Conservation (phyloP, 169 alveolate species). For the Plasmodium vivax region DNA sequence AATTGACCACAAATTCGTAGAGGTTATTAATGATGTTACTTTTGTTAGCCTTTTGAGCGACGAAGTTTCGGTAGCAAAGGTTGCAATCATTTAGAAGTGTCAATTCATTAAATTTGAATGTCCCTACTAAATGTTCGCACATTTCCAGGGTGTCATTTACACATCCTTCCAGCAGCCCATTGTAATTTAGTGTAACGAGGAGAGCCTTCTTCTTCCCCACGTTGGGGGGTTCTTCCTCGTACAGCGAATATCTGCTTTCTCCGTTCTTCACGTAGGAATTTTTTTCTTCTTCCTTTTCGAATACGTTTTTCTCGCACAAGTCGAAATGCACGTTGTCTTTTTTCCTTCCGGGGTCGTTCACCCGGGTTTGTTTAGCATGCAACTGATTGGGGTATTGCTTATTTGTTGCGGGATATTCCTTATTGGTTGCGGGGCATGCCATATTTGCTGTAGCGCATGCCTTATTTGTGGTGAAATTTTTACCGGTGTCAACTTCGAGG, state of each 20-base stretch:
- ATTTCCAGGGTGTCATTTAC: slow-evolving; percentile 38
- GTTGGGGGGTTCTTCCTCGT: slow-evolving; percentile 17
- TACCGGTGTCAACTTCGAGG: neutral
- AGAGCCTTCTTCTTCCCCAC: slow-evolving; percentile 61
- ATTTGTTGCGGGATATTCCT: too few species aligned
- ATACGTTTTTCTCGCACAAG: neutral
- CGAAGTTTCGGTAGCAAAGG: slow-evolving; percentile 31
- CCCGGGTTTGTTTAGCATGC: neutral
- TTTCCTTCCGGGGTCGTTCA: neutral
- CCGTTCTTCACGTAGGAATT: neutral
- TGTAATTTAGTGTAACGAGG: slow-evolving; percentile 28
- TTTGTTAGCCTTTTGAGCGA: slow-evolving; percentile 56
- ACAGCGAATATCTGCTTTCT: slow-evolving; percentile 1
- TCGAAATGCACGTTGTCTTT: slow-evolving; percentile 5
- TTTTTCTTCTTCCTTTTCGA: neutral
- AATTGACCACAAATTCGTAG: slow-evolving; percentile 37
- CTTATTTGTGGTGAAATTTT: neutral
- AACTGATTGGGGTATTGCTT: neutral
- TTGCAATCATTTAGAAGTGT: slow-evolving; percentile 58
- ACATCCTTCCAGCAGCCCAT: slow-evolving; percentile 60
- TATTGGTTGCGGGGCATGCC: too few species aligned
- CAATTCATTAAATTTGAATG: slow-evolving; percentile 42
- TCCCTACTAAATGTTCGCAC: slow-evolving; percentile 40
- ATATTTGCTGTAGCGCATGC: too few species aligned
- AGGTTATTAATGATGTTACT: slow-evolving; percentile 34